A percentile compares a stretch with the other conserved stretches of the same genome.
phyloP scores from a whole-genome alignment of 257 asterid genomes.

The Ligustrum vulgare region DNA sequence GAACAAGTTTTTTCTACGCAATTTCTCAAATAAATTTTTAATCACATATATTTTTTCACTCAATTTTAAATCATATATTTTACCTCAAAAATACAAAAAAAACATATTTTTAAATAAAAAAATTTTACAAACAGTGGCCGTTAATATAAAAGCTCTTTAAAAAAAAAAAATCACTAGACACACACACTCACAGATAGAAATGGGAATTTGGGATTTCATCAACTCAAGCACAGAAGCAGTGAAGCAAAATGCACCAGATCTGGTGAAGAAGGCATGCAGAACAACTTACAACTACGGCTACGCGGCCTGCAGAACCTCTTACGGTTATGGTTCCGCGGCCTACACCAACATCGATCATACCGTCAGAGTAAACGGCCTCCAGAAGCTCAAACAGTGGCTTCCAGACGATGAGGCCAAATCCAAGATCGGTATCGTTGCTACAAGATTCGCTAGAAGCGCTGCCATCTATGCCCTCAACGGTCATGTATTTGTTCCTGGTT shows the following conservation, averaged over 20 bases:
- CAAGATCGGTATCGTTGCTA: constrained; percentile 25
- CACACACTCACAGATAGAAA: background rate
- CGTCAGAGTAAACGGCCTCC: constrained; percentile 30
- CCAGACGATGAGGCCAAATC: constrained; percentile 35
- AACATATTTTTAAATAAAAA: too few species aligned
- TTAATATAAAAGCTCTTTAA: too few species aligned
- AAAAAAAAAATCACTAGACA: too few species aligned
- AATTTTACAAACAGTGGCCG: too few species aligned
- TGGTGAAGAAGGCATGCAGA: constrained; percentile 23
- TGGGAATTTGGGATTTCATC: constrained; percentile 51
- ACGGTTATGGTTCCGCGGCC: constrained; percentile 29
- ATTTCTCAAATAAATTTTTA: too few species aligned
- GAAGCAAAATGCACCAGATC: constrained; percentile 38
- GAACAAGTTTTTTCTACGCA: too few species aligned
- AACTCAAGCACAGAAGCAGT: constrained; percentile 40
- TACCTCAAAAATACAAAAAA: too few species aligned
- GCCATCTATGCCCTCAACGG: constrained; percentile 29
- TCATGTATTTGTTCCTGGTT: constrained; percentile 39
- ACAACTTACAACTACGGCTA: constrained; percentile 25
- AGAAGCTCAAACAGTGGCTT: constrained; percentile 19
- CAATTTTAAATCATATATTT: too few species aligned
- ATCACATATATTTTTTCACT: too few species aligned
- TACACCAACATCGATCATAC: constrained; percentile 23
- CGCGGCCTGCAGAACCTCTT: constrained; percentile 27
- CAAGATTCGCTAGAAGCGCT: constrained; percentile 35